Evolutionary conservation across 495 filamentous ascomycete species (phyloP).

Genomic region (Cercophora sp.): DNA sequence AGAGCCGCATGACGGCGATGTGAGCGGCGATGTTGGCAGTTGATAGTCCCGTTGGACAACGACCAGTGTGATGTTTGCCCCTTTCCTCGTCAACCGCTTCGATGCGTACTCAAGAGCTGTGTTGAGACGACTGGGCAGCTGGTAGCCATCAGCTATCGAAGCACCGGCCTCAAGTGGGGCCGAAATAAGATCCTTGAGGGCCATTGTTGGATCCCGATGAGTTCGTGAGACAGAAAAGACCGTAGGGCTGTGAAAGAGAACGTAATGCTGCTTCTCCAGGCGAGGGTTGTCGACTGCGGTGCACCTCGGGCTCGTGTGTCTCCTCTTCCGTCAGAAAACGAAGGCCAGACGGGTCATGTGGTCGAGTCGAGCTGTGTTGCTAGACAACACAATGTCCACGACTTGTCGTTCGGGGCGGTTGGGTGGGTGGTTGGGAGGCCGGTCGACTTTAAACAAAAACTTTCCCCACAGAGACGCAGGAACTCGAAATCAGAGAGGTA

Average conservation of each 20-base stretch:
- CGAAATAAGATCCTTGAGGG: constrained; percentile 48
- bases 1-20: constrained; percentile 5
- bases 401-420: too few species aligned
- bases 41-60: constrained; percentile 49
- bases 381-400: too few species aligned
- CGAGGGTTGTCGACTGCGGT: too few species aligned
- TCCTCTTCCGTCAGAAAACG: too few species aligned
- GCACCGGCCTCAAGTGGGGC: constrained; percentile 52
- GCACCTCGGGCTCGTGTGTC: too few species aligned
- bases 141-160: constrained; percentile 45
- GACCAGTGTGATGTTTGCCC: constrained; percentile 43
- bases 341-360: too few species aligned
- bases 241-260: too few species aligned
- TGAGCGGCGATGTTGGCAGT: constrained; percentile 30
- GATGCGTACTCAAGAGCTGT: constrained; percentile 50
- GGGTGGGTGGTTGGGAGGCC: background rate
- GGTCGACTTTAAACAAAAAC: too few species aligned
- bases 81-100: constrained; percentile 43
- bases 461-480: background rate
- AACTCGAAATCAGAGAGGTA: background rate
- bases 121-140: constrained; percentile 41
- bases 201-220: too few species aligned
- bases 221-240: too few species aligned
- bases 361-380: too few species aligned
- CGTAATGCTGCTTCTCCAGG: too few species aligned